Base-by-base conservation (phyloP, 2,329 filamentous ascomycete genomes). In the Fusarium avenaceum region DNA sequence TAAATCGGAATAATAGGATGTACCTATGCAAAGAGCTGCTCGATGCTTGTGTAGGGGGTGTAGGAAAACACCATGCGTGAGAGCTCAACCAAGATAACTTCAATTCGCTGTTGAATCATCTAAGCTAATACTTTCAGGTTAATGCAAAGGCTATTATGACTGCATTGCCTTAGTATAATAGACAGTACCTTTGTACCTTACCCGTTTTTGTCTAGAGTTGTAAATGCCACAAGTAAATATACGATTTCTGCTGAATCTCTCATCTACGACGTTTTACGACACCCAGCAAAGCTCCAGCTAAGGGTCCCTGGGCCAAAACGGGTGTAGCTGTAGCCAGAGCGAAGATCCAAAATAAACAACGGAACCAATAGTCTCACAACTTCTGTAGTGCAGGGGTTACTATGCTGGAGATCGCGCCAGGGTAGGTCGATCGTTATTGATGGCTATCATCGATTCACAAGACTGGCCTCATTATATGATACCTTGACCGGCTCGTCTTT, bases 401-500 rank as follows among this genome's bases (percentile, higher is more conserved):
- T 19, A 47, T 52, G 30, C 22, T 46, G 20, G 57, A 44, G 47
- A 66, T 66, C 43, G 43, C 47, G 35, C 47, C 49, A 39, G 57
- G 42, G 24, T 54, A 56, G 20, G 60, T 60, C 51, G 42, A 69
- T 69, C 65, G 40, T 55, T 53, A 13, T 60, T 44, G 45, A 53
- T 19, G 47, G 10, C 43, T 47, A 22, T 51, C 26, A 22, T 57
- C 30, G 44, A 66, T 51, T 38, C 15, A 19, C 33, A 45, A 32
- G n/a, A 42, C 30, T 14, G 45, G 38, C 26, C 14, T 58, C 35
- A 33, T 24, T 32, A 38, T 8, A 26, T 9, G 26, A 26, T 9
- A 22, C 22, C 22, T 22, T 22, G 26, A 26, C n/a, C 35, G 17
- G 26, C 33, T 54, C 15, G n/a, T 33, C 40, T 42, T 26, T 32